Conservation (phyloP, 2,329 filamentous ascomycete genomes). For the Aschersonia sp. region DNA sequence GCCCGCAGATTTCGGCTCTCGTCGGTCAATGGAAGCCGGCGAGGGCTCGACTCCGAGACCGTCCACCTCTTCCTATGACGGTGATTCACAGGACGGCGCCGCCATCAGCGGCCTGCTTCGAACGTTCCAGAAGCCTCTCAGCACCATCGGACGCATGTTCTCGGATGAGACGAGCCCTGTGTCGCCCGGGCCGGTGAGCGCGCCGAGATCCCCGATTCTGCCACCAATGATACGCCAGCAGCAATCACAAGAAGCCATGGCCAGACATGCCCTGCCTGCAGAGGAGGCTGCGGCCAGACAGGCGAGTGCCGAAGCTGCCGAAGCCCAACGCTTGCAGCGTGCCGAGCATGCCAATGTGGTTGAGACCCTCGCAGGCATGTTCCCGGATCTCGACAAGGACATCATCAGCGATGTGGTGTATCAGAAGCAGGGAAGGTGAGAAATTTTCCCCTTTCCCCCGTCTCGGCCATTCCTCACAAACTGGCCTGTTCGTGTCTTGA, state of each 20-base stretch:
- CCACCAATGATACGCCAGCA: constrained; percentile 16
- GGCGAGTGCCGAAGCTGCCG: constrained; percentile 76
- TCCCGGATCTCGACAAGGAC: constrained; percentile 84
- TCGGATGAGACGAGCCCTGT: constrained; percentile 46
- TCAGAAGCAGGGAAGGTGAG: constrained; percentile 84
- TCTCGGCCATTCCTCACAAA: too few species aligned
- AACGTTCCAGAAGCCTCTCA: constrained; percentile 81
- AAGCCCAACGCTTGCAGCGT: constrained; percentile 68
- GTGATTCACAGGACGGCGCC: constrained; percentile 51
- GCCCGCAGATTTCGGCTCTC: constrained; percentile 15
- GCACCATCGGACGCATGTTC: constrained; percentile 89
- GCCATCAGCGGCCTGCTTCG: constrained; percentile 75
- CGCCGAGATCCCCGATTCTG: neutral
- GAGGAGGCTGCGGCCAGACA: constrained; percentile 84
- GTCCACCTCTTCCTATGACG: constrained; percentile 41
- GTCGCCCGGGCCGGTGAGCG: constrained; percentile 16
- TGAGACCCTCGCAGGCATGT: constrained; percentile 91
- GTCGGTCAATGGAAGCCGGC: constrained; percentile 26
- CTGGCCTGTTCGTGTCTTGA: neutral
- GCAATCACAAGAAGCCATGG: constrained; percentile 5
- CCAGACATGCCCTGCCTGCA: constrained; percentile 42
- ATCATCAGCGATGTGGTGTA: constrained; percentile 94
- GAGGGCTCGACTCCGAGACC: constrained; percentile 26
- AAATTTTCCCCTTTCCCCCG: constrained; percentile 8
- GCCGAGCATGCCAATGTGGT: constrained; percentile 84